Evolutionary conservation across 2,329 filamentous ascomycete genomes (phyloP), one percentile per base, ranked within the genome.

Genomic region (Dothideomycetidae sp.): DNA sequence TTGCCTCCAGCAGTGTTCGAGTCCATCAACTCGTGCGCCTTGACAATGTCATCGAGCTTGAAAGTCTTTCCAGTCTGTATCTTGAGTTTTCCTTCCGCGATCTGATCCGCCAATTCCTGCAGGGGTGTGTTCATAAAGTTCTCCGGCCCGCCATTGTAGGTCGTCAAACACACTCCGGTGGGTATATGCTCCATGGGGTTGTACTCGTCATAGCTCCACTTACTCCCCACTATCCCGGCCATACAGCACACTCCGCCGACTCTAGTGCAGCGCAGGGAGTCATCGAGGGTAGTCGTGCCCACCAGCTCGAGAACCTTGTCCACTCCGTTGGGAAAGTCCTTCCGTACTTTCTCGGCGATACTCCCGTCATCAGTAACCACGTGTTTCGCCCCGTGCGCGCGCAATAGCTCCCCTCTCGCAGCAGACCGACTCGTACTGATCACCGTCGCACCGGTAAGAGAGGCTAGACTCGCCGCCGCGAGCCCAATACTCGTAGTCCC

Each of bases 291-390:
- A 2, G 51, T 56, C 1, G 57, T 57, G 0, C 64, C 65, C 14
- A 65, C 53, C 5, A 69, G 49, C 47, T 69, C 64, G 10, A 68
- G 52, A 4, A 67, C 55, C 42, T 66, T 67, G 41, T 66, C 57
- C 21, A 59, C 62, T 9, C 51, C 53, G 12, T 52, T 52, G 0
- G 44, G 37, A 30, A 46, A 45, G 18, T 47, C 35, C 31, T 49
- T 47, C 37, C 46, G 46, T 16, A 66, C 52, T 41, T 61, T 48
- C 2, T 48, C 48, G 1, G 55, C 54, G 21, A 68, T 52, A 5
- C 44, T 46, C 1, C 64, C 63, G 44, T 57, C 49, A 44, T 68
- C 63, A 32, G 67, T 46, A 21, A 66, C 49, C 5, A 67, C 58
- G 40, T 62, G 52, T 43, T 63, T 57, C 1, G 57, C 59, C 4